Conservation (phyloP, 805 yeast species). For the Candida glaebosa region DNA sequence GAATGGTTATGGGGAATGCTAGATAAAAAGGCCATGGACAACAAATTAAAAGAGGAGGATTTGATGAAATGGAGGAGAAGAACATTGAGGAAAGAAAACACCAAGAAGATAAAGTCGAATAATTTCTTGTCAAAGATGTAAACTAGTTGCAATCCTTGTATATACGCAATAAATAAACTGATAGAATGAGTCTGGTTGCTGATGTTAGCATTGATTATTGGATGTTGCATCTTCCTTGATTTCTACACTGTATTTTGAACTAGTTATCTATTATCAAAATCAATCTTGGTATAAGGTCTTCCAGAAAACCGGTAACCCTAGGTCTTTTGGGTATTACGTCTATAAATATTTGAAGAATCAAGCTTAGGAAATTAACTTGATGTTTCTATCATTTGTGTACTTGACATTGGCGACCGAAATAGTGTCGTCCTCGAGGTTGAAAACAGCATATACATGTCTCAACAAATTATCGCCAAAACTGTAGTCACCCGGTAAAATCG, state of each 20-base stretch:
- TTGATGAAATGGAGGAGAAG: constrained; percentile 63
- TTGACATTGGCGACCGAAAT: not conserved
- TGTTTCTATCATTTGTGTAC: constrained; percentile 1
- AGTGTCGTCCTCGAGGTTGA: constrained; percentile 28
- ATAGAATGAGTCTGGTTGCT: no score
- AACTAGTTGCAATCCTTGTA: constrained; percentile 4
- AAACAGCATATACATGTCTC: constrained; percentile 78
- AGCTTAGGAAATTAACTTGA: no score
- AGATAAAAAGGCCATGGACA: constrained; percentile 60
- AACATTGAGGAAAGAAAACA: constrained; percentile 64
- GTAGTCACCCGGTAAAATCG: constrained; percentile 64
- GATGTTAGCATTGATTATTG: no score
- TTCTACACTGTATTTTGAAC: no score
- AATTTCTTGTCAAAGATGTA: constrained; percentile 69
- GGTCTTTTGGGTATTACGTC: no score
- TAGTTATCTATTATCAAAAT: no score
- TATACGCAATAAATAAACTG: no score
- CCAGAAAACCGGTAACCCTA: no score
- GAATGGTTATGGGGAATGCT: constrained; percentile 90
- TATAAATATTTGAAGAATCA: no score
- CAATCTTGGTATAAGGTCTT: no score
- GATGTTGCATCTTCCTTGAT: no score
- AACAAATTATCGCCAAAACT: constrained; percentile 77
- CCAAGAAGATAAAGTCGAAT: constrained; percentile 66
- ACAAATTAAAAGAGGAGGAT: constrained; percentile 56